Percentiles rank a stretch among this genome's conserved stretches.
These are phyloP conservation scores for Xylaria sp. DNA, from an alignment of 2,329 filamentous ascomycete genomes.

Conservation along the genomic window DNA sequence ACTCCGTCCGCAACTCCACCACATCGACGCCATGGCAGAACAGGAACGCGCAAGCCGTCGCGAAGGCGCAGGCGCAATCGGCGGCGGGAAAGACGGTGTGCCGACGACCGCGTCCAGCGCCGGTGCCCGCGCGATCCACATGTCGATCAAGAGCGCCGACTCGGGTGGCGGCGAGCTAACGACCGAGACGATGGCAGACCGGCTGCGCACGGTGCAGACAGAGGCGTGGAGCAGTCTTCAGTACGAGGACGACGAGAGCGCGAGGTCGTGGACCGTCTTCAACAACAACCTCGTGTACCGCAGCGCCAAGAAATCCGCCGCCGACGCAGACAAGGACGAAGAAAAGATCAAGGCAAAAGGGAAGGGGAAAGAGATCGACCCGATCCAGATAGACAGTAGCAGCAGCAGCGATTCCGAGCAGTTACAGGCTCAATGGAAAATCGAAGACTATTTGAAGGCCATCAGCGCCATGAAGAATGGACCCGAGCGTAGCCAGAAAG, in stretches of 20 bases:
- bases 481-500: conserved; percentile 33
- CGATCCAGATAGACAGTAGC: conserved; percentile 23
- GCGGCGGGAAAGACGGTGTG: conserved; percentile 33
- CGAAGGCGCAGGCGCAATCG: conserved; percentile 41
- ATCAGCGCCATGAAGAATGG: conserved; percentile 40
- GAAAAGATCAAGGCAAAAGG: conserved; percentile 36
- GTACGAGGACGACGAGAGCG: conserved; percentile 82
- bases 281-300: conserved; percentile 71
- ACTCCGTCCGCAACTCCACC: conserved; percentile 89
- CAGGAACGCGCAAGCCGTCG: conserved; percentile 60
- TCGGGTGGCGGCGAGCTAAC: conserved; percentile 66
- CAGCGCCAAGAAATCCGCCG: conserved; percentile 13
- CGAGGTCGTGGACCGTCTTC: conserved; percentile 77
- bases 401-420: conserved; percentile 27
- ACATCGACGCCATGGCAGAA: conserved; percentile 84
- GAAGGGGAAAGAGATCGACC: conserved; percentile 31
- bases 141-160: conserved; percentile 80
- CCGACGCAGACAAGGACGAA: conserved; percentile 19
- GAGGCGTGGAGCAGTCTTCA: conserved; percentile 82
- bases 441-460: conserved; percentile 41
- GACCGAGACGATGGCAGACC: conserved; percentile 74
- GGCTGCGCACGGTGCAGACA: conserved; percentile 77
- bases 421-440: conserved; percentile 38
- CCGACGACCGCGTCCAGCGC: conserved; percentile 38
- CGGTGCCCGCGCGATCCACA: conserved; percentile 79